Evolutionary conservation across 495 filamentous ascomycete genomes (phyloP).

Genomic region (Pseudomonodictys pantanalensis): DNA sequence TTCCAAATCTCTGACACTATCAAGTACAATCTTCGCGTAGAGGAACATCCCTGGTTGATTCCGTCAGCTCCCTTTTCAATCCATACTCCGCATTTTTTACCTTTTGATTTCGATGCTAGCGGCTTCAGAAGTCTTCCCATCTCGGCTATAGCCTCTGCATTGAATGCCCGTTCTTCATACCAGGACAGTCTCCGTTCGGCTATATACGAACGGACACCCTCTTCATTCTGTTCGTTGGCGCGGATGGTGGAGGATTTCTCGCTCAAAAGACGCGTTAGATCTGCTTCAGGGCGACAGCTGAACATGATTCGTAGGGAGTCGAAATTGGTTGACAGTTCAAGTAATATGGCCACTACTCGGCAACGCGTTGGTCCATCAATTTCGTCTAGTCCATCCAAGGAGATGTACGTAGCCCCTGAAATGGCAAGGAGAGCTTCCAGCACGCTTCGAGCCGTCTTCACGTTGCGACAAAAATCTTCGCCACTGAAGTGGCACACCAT

Average conservation of each 20-base stretch:
- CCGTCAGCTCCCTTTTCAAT: background rate
- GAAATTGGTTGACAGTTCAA: too few relatives aligned
- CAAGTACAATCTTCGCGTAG: background rate
- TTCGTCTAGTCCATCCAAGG: constrained; percentile 39
- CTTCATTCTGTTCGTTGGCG: too few relatives aligned
- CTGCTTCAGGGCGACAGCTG: too few relatives aligned
- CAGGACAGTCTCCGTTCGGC: background rate
- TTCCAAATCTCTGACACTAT: background rate
- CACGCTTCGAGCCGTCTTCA: background rate
- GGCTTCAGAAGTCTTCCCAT: constrained; percentile 1
- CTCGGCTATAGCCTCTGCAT: constrained; percentile 2
- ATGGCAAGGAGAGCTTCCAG: background rate
- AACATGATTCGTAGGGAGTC: too few relatives aligned
- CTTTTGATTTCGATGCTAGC: constrained; percentile 13
- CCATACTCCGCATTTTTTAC: constrained; percentile 1
- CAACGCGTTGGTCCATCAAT: constrained; percentile 32
- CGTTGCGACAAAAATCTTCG: background rate
- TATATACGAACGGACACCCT: too few relatives aligned
- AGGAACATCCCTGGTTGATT: background rate
- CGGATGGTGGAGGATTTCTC: too few relatives aligned
- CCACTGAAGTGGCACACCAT: constrained; percentile 4
- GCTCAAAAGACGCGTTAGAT: too few relatives aligned
- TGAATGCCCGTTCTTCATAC: background rate
- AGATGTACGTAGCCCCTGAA: constrained; percentile 28
- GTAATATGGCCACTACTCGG: constrained; percentile 2